phyloP scores from a whole-genome alignment of 1,284 basidiomycete genomes.

The Tilletia walkeri region DNA sequence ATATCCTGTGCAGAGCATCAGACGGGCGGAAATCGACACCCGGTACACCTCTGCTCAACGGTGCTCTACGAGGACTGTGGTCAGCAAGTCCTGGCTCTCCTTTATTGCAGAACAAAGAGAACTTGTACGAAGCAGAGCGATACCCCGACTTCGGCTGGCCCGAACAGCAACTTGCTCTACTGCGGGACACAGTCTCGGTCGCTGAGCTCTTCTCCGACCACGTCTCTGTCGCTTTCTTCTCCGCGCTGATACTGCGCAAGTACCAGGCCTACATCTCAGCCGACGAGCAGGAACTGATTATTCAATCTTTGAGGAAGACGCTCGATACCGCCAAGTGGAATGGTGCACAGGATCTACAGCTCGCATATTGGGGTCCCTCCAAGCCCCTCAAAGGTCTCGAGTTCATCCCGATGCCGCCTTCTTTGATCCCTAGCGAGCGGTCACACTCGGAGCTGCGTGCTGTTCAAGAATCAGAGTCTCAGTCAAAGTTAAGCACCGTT shows the following conservation, averaged over 20 bases:
- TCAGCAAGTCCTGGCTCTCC: constrained; percentile 1
- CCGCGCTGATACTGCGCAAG: constrained; percentile 34
- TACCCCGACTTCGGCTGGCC: constrained; percentile 74
- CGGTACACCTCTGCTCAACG: constrained; percentile 3
- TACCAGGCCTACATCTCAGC: constrained; percentile 30
- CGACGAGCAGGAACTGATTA: constrained; percentile 50
- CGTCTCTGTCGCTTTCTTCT: constrained; percentile 49
- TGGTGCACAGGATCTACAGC: constrained; percentile 34
- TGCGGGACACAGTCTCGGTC: constrained; percentile 84
- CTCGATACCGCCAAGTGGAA: constrained; percentile 33
- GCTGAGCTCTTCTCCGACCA: constrained; percentile 85
- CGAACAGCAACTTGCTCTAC: constrained; percentile 82
- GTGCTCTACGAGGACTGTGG: constrained; percentile 4
- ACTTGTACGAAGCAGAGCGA: neutral
- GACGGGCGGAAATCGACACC: constrained; percentile 12
- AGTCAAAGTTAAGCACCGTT: constrained; percentile 19
- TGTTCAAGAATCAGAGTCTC: neutral
- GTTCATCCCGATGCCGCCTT: constrained; percentile 70
- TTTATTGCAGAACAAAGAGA: too few relatives aligned
- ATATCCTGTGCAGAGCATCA: constrained; percentile 41
- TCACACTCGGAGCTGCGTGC: constrained; percentile 30
- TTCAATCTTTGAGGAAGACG: constrained; percentile 33
- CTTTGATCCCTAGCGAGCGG: constrained; percentile 73
- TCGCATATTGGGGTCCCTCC: constrained; percentile 57
- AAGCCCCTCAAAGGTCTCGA: constrained; percentile 75